Base-by-base conservation (phyloP, 1,284 basidiomycete species). In the Neolentinus lepideus region DNA sequence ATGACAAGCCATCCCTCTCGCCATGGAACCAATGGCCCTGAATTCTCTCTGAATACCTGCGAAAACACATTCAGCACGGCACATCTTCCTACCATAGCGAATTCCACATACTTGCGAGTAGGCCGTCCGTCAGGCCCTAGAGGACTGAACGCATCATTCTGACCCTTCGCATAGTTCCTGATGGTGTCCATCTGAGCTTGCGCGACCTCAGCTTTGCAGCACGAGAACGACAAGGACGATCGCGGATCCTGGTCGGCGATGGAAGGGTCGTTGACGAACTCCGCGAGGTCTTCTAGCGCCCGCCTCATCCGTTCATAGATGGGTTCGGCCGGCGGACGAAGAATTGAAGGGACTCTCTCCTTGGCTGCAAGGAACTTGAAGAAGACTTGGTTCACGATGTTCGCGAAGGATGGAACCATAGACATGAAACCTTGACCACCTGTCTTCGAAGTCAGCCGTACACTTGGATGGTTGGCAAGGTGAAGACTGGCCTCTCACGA, bases 151-250 rank as follows among this genome's bases (percentile, higher is more conserved):
- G 83, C 79, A 1, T 65, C 64, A 3, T 71, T 66, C 29, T 77
- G 65, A 16, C 76, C 78, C 54, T 74, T 75, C 19, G 69, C 67
- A 54, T 83, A 83, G 38, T 72, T 67, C 52, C 62, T 66, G 55
- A 85, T 67, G 25, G 72, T 66, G 31, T 82, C 78, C 2, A 67
- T 67, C 63, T 88, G 85, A 25, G 69, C 74, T 62, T 76, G 70
- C 27, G 77, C 66, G 6, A 80, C 69, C 14, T 84, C 80, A 2
- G 72, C 68, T 0, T 80, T 63, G 25, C 86, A 73, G 60, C 83
- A 83, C n/a, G 79, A 85, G 64, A 90, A 90, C 2, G 85, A 87
- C 53, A 89, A 68, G 0, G 81, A 71, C 2, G 79, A 85, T 16
- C 62, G 59, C 8, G 85, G 80, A 60, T 85, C 75, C n/a, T 81